phyloP scores from a whole-genome alignment of 345 rosid species.

The Populus nigra region DNA sequence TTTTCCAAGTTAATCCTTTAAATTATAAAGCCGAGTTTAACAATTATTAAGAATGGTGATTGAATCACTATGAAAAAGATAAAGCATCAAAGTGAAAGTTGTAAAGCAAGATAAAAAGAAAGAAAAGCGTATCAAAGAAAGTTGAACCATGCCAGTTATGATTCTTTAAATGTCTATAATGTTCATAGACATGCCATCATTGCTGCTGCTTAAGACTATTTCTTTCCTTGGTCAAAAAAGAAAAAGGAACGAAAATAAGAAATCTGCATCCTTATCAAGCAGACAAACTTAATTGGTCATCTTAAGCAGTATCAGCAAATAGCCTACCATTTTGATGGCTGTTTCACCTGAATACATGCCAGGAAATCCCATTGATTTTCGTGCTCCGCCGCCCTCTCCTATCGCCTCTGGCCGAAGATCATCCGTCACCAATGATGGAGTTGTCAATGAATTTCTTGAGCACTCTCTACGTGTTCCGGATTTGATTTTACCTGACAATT shows the following conservation, averaged over 20 bases:
- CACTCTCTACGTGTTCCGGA: conserved; percentile 73
- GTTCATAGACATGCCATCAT: conserved; percentile 45
- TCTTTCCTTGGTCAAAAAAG: not conserved
- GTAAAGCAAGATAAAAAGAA: conserved; percentile 4
- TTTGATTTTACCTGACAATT: conserved; percentile 68
- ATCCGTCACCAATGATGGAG: conserved; percentile 67
- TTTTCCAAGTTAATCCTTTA: too few relatives aligned
- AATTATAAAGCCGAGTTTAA: too few relatives aligned
- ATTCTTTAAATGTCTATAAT: conserved; percentile 27
- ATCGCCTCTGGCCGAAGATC: conserved; percentile 68
- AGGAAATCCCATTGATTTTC: conserved; percentile 59
- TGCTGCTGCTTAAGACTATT: conserved; percentile 31
- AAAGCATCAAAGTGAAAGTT: conserved; percentile 4
- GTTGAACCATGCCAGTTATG: conserved; percentile 19
- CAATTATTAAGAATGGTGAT: not conserved
- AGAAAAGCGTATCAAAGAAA: conserved; percentile 13
- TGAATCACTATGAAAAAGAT: not conserved
- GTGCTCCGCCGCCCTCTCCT: conserved; percentile 92
- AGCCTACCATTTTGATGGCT: conserved; percentile 22
- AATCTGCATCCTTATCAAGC: not conserved
- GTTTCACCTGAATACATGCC: conserved; percentile 47
- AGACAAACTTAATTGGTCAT: not conserved
- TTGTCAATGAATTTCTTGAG: conserved; percentile 72
- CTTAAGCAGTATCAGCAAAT: not conserved
- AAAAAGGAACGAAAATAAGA: not conserved